Evolutionary conservation across 805 yeast species (phyloP), one percentile per base, ranked within the genome.

Genomic region (Phaffomyces opuntiae): DNA sequence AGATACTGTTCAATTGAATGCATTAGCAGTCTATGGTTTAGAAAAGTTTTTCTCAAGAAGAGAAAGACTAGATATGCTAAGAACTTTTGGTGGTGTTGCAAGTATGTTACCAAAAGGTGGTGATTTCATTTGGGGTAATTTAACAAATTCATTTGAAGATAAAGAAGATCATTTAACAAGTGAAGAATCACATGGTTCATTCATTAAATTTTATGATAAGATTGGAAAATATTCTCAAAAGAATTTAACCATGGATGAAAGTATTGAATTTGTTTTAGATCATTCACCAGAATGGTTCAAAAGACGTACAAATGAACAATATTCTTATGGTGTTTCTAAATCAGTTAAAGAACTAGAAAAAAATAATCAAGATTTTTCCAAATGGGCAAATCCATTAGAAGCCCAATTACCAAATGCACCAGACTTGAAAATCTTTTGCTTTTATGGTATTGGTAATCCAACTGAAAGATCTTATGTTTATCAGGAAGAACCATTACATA

Each of bases 81-180:
- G 88, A 51, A 73, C 91, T 1, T 91, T 87, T 73, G 96, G 96
- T n/a, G 98, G 98, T 12, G 72, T 93, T 40, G 89, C 97, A 14
- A 79, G 93, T 46, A 93, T 93, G 99, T 59, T 93, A 27, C 99
- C 99, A 19, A 93, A 91, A 63, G 99, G 99, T 38, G 98, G 97
- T 3, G 82, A 81, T 34, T 60, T 78, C 6, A 77, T 93, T 31
- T 93, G 99, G 99, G 99, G 99, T 5, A 73, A 77, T 55, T 53
- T 71, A 3, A 56, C 67, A 14, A 83, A 91, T 5, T 91, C 97
- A 0, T 91, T 84, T 56, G 96, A 89, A 46, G 69, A 68, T 49
- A 27, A 41, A 5, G 7, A 45, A 33, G 43, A 54, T 42, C 27
- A 27, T 1, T 19, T 45, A 13, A 17, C 7, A 5, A 14, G 25